Percentiles rank a stretch among this genome's conserved stretches.
Evolutionary conservation across 768 basidiomycete species (phyloP).

Genomic region (Xerocomus spinulosus): DNA sequence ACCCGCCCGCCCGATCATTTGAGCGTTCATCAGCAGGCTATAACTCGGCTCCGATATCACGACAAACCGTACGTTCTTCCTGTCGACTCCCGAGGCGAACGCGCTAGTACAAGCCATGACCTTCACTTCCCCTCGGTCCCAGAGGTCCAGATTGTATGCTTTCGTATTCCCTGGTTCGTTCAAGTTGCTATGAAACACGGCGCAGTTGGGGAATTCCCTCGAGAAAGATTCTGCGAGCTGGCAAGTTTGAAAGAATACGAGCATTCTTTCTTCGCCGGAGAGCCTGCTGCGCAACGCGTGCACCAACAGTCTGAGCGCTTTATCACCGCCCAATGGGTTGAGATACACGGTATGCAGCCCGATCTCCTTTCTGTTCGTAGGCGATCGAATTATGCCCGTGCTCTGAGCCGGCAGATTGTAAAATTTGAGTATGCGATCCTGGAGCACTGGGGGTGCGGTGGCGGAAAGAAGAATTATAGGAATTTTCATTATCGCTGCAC

Average conservation of each 20-base stretch:
- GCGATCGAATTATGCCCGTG: too few species aligned
- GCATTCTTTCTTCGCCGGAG: too few species aligned
- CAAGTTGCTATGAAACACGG: neutral
- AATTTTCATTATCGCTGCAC: neutral
- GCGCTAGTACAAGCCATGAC: conserved; percentile 1
- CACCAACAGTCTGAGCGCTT: too few species aligned
- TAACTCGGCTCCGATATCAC: neutral
- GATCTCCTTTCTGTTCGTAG: too few species aligned
- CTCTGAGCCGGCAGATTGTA: too few species aligned
- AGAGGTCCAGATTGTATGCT: neutral
- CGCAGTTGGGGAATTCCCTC: too few species aligned
- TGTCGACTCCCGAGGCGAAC: neutral
- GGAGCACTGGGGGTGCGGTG: neutral
- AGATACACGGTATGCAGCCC: neutral
- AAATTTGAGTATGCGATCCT: too few species aligned
- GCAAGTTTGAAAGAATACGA: neutral
- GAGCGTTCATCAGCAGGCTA: neutral
- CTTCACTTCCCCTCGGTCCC: neutral
- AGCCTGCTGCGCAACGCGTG: too few species aligned
- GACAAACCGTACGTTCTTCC: neutral
- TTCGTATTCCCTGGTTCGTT: neutral
- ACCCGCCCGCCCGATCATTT: neutral
- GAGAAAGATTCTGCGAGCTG: too few species aligned
- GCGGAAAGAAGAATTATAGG: neutral
- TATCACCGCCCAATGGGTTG: too few species aligned